Base-by-base conservation (phyloP, 1,284 basidiomycete species). In the Ustilago tritici region DNA sequence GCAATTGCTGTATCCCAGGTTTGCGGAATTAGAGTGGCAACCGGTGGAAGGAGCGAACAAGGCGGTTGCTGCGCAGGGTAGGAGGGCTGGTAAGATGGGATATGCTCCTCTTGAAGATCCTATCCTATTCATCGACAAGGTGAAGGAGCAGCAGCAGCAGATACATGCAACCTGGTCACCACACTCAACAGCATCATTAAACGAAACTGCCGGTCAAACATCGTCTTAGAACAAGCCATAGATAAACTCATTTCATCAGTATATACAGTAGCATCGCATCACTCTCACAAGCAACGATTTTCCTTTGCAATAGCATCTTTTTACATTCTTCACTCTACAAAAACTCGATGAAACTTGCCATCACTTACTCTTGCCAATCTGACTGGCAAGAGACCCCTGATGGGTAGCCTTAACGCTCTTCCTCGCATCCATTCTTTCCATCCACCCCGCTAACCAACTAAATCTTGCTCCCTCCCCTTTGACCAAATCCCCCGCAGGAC, bases 1-100 rank as follows among this genome's bases (percentile, higher is more conserved):
- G 8, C 82, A 85, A 61, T 70, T 80, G 40, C 57, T 85, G 17
- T 85, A 84, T 47, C 80, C 81, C 1, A 46, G 74, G 2, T 84
- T 74, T 36, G 83, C 81, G 3, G 62, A 82, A 61, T 50, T 71
- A 34, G 69, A 70, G 28, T 84, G 82, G 82, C 58, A 78, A 32
- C 74, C 72, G 3, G 19, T 28, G 2, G 67, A 73, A n/a, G 65
- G 65, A 2, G 65, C 65, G 12, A 41, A 35, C 17, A 71, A 68
- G 40, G 69, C 73, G 40, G 65, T 76, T 11, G 50, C 56, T 19
- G 65, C 58, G 7, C 73, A 71, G 19, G 69, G 50, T 0, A 56
- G 73, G 28, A 63, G 73, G 7, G 73, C 73, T 14, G 65, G 58
- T 4, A 76, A 76, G 65, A 76, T 76, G 73, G 73, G 73, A 2